These are phyloP conservation scores for Cydonia oblonga DNA, from an alignment of 331 rosid genomes.

Conservation along the genomic window DNA sequence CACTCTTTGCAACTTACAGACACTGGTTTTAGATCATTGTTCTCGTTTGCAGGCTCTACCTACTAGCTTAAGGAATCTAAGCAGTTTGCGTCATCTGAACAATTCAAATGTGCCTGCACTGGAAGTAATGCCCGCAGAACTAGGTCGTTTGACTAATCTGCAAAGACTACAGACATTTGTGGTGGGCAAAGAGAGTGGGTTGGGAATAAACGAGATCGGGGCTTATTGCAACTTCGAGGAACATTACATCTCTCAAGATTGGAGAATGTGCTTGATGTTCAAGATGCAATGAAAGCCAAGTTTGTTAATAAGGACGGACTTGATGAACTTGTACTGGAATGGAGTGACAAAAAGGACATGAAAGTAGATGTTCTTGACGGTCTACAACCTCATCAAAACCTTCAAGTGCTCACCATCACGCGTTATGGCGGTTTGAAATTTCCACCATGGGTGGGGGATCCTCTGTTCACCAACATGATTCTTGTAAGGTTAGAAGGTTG, in stretches of 20 bases:
- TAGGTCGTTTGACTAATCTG: not conserved
- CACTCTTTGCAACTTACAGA: not conserved
- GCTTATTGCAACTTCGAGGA: not conserved
- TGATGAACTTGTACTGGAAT: slow-evolving; percentile 3
- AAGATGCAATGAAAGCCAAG: slow-evolving; percentile 2
- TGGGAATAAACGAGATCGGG: not conserved
- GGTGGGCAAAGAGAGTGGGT: not conserved
- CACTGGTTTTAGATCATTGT: not conserved
- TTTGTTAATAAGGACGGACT: not conserved
- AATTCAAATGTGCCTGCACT: not conserved
- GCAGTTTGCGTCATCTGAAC: not conserved
- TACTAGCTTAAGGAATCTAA: not conserved
- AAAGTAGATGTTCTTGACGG: not conserved
- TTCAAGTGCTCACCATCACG: slow-evolving; percentile 1
- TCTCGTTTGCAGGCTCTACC: not conserved
- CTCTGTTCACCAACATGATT: not conserved
- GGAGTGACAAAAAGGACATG: not conserved
- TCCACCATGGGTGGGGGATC: not conserved
- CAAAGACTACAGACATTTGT: not conserved
- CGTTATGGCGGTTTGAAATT: not conserved
- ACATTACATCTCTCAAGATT: not conserved
- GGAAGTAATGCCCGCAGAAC: not conserved
- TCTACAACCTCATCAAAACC: slow-evolving; percentile 1
- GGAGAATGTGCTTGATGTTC: not conserved
- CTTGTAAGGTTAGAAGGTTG: not conserved